Evolutionary conservation across 106 monocot species (phyloP), one percentile per base, ranked within the genome.

Genomic region (Acorus gramineus): DNA sequence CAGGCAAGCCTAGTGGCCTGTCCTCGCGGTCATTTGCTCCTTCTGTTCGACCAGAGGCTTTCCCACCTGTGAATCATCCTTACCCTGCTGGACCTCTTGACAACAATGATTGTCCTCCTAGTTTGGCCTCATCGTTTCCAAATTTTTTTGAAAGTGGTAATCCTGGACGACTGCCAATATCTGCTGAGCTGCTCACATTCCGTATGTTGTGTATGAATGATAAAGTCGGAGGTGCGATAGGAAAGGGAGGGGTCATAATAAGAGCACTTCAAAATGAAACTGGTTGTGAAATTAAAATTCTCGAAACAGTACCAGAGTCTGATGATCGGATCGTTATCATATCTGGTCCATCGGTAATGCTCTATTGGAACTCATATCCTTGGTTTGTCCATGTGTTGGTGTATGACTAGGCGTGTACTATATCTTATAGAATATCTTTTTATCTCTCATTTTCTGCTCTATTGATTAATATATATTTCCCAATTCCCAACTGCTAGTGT

Each of bases 221-320:
- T 57, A 90, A 87, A 54, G 87, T 88, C 73, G 91, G 96, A 45
- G 75, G 85, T 62, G 70, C 91, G 55, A 96, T 96, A 46, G 96
- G 96, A 55, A 96, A 79, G 59, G 96, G 82, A 50, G 96, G 96
- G 57, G 81, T 68, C 63, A 77, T 85, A 66, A 67, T 96, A 0
- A 96, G 67, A 75, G 67, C 59, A 62, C 74, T 96, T 70, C 71
- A 96, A 68, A 76, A 76, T 67, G 96, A 96, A 64, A 91, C 96
- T 5, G 80, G 86, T 46, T 87, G 80, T 76, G 96, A 91, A 42
- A 90, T 96, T 54, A 85, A 81, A 68, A 55, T 96, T 64, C 66
- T 73, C 61, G 91, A 83, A 56, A 75, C 83, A 45, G 42, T 57
- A 4, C 67, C 81, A n/a, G 85, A 83, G 45, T 77, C 85, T 11